Conservation (phyloP, 202 grass and related monocot genomes). For the Zizania palustris region DNA sequence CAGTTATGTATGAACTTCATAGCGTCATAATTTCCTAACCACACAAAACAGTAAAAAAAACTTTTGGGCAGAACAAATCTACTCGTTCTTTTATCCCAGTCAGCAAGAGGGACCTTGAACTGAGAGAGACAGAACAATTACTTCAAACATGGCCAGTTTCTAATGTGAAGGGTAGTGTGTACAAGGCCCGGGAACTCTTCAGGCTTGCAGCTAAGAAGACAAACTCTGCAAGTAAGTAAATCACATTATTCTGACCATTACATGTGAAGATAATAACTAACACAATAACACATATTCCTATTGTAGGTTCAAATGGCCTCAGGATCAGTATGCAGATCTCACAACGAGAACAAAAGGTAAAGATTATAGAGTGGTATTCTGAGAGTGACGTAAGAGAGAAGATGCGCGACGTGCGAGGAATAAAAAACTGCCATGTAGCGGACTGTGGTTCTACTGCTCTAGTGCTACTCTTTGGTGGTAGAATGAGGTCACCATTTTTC, state of each 20-base stretch:
- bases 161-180: background rate
- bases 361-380: constrained; percentile 23
- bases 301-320: constrained; percentile 39
- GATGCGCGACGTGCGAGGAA: constrained; percentile 7
- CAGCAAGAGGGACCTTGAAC: background rate
- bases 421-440: constrained; percentile 17
- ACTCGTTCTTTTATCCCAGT: background rate
- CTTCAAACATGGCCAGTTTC: background rate
- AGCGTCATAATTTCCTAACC: constrained; percentile 8
- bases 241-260: constrained; percentile 16
- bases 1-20: constrained; percentile 24
- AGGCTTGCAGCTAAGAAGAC: background rate
- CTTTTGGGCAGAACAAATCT: background rate
- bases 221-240: constrained; percentile 28
- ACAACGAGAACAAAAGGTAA: background rate
- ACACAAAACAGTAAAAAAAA: background rate
- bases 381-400: constrained; percentile 42
- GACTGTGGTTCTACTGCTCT: constrained; percentile 1
- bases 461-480: constrained; percentile 10
- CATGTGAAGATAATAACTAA: constrained; percentile 36
- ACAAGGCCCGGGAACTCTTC: background rate
- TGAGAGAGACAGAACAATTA: background rate
- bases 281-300: constrained; percentile 13
- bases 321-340: constrained; percentile 31
- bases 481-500: constrained; percentile 32